These are phyloP conservation scores for Coemansia sp. DNA, from an alignment of 192 early-diverging fungal species.

Conservation along the genomic window DNA sequence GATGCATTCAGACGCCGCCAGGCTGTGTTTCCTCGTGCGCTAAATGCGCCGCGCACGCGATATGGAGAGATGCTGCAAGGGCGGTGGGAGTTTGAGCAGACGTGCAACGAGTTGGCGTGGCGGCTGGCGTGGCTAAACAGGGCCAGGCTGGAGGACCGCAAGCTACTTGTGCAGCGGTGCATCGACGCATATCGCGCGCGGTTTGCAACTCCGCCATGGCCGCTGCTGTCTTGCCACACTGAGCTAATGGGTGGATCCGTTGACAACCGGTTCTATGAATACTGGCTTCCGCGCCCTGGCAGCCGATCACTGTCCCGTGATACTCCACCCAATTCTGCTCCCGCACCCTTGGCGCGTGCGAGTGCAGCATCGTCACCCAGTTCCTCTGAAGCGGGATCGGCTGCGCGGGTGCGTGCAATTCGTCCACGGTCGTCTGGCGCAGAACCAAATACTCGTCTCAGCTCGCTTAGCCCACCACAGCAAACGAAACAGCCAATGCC, in stretches of 20 bases:
- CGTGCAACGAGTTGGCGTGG: slow-evolving; percentile 85
- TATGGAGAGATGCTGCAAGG: slow-evolving; percentile 31
- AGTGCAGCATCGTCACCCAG: not conserved
- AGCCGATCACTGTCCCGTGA: not conserved
- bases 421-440: not conserved
- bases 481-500: not conserved
- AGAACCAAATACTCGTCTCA: not conserved
- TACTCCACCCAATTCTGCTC: not conserved
- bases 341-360: not conserved
- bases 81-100: slow-evolving; percentile 79
- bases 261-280: slow-evolving; percentile 31
- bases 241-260: slow-evolving; percentile 26
- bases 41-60: slow-evolving; percentile 29
- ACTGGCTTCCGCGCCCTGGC: slow-evolving; percentile 37
- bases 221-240: slow-evolving; percentile 21
- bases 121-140: slow-evolving; percentile 75
- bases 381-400: slow-evolving; percentile 6
- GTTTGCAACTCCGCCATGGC: slow-evolving; percentile 47
- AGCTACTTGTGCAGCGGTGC: slow-evolving; percentile 49
- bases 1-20: slow-evolving; percentile 34
- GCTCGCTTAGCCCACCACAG: not conserved
- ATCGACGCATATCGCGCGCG: slow-evolving; percentile 46
- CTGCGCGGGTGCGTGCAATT: slow-evolving; percentile 22
- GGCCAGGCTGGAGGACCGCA: slow-evolving; percentile 30
- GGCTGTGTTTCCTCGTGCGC: slow-evolving; percentile 49